Conservation (phyloP, 805 yeast genomes). For the Clavispora phyllophila region DNA sequence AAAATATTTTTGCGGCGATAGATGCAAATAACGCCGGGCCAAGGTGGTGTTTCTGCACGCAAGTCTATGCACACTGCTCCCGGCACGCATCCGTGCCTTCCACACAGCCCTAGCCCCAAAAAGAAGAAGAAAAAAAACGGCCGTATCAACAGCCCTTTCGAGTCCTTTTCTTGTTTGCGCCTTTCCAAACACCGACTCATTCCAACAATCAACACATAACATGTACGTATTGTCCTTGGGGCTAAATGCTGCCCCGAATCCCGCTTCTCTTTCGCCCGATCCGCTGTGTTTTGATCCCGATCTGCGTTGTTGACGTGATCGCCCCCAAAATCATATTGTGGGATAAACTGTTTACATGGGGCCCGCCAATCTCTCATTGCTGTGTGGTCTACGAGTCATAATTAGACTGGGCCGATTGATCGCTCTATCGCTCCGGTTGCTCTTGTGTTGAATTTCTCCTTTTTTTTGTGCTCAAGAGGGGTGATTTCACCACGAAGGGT, state of each 20-base stretch:
- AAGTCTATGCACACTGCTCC: neutral
- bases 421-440: neutral
- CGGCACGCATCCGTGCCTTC: constrained; percentile 6
- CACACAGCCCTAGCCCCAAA: constrained; percentile 5
- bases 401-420: too few relatives aligned
- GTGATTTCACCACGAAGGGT: too few relatives aligned
- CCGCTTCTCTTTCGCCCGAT: neutral
- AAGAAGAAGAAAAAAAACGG: constrained; percentile 3
- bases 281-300: neutral
- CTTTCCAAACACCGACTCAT: neutral
- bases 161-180: neutral
- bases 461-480: too few relatives aligned
- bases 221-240: neutral
- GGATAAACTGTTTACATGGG: too few relatives aligned
- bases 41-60: neutral
- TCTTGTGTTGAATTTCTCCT: neutral
- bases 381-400: too few relatives aligned
- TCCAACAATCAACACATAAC: neutral
- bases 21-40: neutral
- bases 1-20: neutral
- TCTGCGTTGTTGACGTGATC: neutral
- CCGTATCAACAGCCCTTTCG: neutral
- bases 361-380: too few relatives aligned
- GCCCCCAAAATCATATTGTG: neutral
- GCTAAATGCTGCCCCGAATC: neutral